phyloP scores from a whole-genome alignment of 192 early-diverging fungal species.

The Linnemannia elongata region DNA sequence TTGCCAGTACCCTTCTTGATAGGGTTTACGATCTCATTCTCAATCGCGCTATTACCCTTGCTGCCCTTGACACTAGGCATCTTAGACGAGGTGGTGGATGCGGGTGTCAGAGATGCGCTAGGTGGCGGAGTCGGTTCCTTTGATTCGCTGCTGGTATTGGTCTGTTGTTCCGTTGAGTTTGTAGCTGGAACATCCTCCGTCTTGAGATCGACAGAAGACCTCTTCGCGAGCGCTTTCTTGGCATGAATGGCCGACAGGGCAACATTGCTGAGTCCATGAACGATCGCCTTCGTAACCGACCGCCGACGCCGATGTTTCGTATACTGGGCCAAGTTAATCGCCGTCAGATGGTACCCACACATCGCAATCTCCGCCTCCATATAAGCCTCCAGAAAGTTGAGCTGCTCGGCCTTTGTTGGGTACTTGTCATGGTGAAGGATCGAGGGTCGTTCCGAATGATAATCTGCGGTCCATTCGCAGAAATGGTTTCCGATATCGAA shows the following conservation, averaged over 20 bases:
- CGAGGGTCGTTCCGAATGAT: constrained; percentile 69
- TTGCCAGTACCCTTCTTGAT: constrained; percentile 14
- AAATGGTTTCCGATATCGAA: constrained; percentile 90
- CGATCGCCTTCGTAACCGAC: not conserved
- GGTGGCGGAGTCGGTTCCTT: no score
- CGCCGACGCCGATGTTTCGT: not conserved
- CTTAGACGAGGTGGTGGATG: no score
- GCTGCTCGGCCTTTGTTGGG: constrained; percentile 70
- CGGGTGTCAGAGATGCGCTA: not conserved
- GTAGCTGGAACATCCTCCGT: not conserved
- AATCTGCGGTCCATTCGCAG: constrained; percentile 89
- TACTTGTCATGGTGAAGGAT: constrained; percentile 61
- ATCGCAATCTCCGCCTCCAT: constrained; percentile 64
- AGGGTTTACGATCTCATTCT: not conserved
- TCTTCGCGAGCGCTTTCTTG: not conserved
- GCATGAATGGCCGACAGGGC: not conserved
- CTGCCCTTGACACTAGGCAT: not conserved
- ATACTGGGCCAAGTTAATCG: not conserved
- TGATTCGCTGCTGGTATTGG: no score
- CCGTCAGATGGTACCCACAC: constrained; percentile 39
- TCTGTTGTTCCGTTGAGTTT: not conserved
- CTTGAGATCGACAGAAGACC: not conserved
- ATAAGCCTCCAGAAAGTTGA: constrained; percentile 76
- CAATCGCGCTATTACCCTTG: constrained; percentile 27
- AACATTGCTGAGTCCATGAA: constrained; percentile 7